These are phyloP conservation scores for Pseudocohnilembus persalinus DNA, from an alignment of 169 alveolate genomes.

Conservation along the genomic window DNA sequence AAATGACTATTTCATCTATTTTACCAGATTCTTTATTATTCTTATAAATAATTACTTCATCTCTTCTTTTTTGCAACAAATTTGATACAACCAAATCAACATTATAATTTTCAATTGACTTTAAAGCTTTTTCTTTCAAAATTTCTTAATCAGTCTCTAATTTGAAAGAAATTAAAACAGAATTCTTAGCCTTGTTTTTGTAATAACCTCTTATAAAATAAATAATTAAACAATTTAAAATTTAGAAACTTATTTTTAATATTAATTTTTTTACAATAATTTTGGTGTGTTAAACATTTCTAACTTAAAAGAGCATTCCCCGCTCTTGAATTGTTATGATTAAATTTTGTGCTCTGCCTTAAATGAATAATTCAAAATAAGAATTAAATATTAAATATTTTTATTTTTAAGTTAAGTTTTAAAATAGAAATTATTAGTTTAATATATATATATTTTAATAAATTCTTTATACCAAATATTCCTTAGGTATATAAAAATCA, in stretches of 20 bases:
- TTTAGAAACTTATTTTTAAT: not conserved
- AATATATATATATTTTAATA: constrained; percentile 30
- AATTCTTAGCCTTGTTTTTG: constrained; percentile 34
- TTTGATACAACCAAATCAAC: constrained; percentile 53
- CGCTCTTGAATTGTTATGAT: constrained; percentile 39
- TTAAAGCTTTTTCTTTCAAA: constrained; percentile 48
- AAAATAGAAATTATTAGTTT: not conserved
- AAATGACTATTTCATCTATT: not conserved
- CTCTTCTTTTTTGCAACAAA: not conserved
- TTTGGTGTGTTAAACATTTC: constrained; percentile 68
- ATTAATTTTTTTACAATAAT: constrained; percentile 12
- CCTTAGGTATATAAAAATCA: constrained; percentile 81
- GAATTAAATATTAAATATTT: too few species aligned
- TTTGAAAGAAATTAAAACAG: constrained; percentile 62
- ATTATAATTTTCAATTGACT: constrained; percentile 52
- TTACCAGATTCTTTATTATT: not conserved
- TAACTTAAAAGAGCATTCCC: constrained; percentile 13
- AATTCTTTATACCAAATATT: constrained; percentile 30
- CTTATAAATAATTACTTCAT: not conserved
- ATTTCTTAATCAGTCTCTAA: constrained; percentile 72
- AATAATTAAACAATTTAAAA: not conserved
- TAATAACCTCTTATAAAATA: constrained; percentile 20
- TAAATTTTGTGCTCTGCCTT: constrained; percentile 54
- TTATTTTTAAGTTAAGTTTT: too few species aligned
- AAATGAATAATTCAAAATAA: not conserved